phyloP scores from a whole-genome alignment of 805 yeast genomes.

The Suhomyces sp. region DNA sequence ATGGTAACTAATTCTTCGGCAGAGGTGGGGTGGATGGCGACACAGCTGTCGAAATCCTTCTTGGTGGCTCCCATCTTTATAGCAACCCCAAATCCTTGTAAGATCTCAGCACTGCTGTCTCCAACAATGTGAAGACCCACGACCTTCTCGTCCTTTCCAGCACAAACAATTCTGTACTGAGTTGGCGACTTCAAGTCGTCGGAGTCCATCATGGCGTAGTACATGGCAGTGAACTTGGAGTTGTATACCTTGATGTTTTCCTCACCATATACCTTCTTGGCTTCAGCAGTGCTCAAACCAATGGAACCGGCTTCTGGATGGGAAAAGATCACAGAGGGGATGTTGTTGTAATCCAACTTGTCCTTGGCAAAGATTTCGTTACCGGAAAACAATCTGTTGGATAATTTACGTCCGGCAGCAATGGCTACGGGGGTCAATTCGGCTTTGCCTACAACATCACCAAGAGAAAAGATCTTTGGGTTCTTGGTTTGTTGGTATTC shows the following conservation, averaged over 20 bases:
- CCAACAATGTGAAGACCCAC: conserved; percentile 95
- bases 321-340: conserved; percentile 95
- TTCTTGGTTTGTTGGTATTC: conserved; percentile 83
- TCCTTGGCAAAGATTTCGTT: conserved; percentile 63
- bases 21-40: conserved; percentile 97
- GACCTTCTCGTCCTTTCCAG: conserved; percentile 84
- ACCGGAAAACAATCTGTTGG: conserved; percentile 85
- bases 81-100: conserved; percentile 98
- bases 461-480: conserved; percentile 74
- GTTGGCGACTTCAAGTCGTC: conserved; percentile 77
- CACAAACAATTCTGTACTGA: conserved; percentile 74
- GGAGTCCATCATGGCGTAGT: conserved; percentile 73
- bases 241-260: conserved; percentile 78
- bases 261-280: conserved; percentile 73
- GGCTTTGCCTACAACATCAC: conserved; percentile 90
- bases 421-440: conserved; percentile 98
- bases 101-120: conserved; percentile 83
- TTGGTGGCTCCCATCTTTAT: conserved; percentile 99
- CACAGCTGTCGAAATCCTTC: conserved; percentile 90
- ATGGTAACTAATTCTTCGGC: conserved; percentile 97
- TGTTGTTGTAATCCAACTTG: conserved; percentile 80
- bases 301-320: conserved; percentile 97
- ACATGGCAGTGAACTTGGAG: conserved; percentile 87
- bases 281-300: conserved; percentile 80
- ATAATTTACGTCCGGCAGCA: conserved; percentile 93